A percentile compares a stretch with the other conserved stretches of the same genome.
These are phyloP conservation scores for Begonia loranthoides DNA, from an alignment of 306 rosid species.

Conservation along the genomic window DNA sequence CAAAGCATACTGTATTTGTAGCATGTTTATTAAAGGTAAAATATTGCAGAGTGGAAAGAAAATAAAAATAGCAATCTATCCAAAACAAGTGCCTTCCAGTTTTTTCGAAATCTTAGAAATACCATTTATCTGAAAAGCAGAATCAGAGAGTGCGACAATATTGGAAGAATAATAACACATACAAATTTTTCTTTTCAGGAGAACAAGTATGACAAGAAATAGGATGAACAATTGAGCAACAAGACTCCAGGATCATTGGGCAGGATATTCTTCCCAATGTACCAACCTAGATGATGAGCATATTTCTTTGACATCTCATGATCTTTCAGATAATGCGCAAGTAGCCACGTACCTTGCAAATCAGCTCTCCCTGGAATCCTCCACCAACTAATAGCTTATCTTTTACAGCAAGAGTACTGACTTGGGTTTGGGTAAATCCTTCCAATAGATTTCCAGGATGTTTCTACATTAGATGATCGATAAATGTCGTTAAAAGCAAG, in stretches of 20 bases:
- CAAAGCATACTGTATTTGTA: background rate
- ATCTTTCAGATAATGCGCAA: too few relatives aligned
- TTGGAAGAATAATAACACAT: too few relatives aligned
- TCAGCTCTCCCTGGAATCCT: conserved; percentile 89
- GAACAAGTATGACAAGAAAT: too few relatives aligned
- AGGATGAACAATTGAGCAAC: too few relatives aligned
- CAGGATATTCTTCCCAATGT: too few relatives aligned
- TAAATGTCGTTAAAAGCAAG: background rate
- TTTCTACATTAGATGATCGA: conserved; percentile 26
- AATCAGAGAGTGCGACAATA: too few relatives aligned
- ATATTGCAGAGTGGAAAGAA: too few relatives aligned
- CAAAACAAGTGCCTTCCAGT: background rate
- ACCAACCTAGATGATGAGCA: too few relatives aligned
- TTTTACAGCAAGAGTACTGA: conserved; percentile 72
- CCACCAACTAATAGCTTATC: conserved; percentile 79
- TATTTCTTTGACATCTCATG: too few relatives aligned
- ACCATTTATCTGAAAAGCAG: background rate
- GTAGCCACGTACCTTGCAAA: conserved; percentile 52
- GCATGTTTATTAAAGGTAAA: background rate
- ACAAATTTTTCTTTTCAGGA: too few relatives aligned
- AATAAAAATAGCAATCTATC: too few relatives aligned
- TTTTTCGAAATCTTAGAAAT: background rate
- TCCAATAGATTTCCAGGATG: conserved; percentile 85
- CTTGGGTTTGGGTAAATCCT: conserved; percentile 74
- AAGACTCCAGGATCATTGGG: too few relatives aligned